Conservation (phyloP, 768 basidiomycete genomes). For the Macrolepiota fuliginosa region DNA sequence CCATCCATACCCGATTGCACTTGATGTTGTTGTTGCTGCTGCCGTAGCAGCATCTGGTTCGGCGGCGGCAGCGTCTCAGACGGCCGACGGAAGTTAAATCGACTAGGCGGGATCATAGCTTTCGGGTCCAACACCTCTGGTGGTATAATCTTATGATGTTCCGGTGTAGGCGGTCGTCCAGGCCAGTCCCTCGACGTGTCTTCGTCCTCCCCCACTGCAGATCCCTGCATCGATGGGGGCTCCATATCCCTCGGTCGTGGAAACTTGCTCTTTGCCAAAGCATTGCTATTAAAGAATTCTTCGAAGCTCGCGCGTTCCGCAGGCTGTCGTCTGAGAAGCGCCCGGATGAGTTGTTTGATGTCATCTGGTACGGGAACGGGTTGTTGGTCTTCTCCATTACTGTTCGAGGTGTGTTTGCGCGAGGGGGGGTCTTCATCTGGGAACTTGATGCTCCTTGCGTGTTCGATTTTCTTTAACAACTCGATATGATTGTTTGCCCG, state of each 20-base stretch:
- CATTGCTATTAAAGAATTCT: constrained; percentile 85
- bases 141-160: constrained; percentile 70
- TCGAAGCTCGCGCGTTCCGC: constrained; percentile 85
- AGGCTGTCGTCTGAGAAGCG: constrained; percentile 81
- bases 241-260: constrained; percentile 47
- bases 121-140: constrained; percentile 80
- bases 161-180: constrained; percentile 52
- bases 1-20: constrained; percentile 19
- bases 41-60: neutral
- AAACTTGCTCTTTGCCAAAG: constrained; percentile 76
- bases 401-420: constrained; percentile 31
- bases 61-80: constrained; percentile 19
- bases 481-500: constrained; percentile 96
- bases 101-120: constrained; percentile 80
- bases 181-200: constrained; percentile 29
- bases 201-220: constrained; percentile 22
- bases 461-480: constrained; percentile 88
- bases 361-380: constrained; percentile 59
- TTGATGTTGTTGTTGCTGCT: too few species aligned
- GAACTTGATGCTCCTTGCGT: constrained; percentile 88
- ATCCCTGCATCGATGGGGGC: constrained; percentile 19
- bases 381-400: constrained; percentile 43
- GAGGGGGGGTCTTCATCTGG: constrained; percentile 80
- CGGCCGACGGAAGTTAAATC: constrained; percentile 63
- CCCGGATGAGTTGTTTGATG: constrained; percentile 84